Percentiles rank a stretch among this genome's conserved stretches.
These are phyloP conservation scores for Thelonectria olida DNA, from an alignment of 2,329 filamentous ascomycete species.

Conservation along the genomic window DNA sequence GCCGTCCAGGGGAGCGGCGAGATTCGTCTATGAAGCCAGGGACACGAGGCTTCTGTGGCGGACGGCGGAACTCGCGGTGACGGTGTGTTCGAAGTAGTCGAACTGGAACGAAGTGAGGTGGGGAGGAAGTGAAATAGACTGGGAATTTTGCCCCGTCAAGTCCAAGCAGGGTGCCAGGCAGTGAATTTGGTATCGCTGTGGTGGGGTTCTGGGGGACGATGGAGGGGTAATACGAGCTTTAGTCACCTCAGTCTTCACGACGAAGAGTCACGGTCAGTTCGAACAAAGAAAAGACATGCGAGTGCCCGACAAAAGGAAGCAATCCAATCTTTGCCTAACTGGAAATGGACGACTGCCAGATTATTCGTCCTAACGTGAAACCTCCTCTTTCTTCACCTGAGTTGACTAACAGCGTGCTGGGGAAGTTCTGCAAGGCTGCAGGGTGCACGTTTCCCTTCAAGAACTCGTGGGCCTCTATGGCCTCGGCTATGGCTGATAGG, in stretches of 20 bases:
- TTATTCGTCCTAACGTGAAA: background rate
- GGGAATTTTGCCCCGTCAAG: constrained; percentile 23
- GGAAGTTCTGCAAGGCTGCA: background rate
- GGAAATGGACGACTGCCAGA: background rate
- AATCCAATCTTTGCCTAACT: background rate
- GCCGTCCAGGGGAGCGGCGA: constrained; percentile 30
- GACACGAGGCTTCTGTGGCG: constrained; percentile 5
- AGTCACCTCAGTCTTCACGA: background rate
- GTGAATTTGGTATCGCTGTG: constrained; percentile 22
- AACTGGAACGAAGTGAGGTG: constrained; percentile 13
- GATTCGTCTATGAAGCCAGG: constrained; percentile 16
- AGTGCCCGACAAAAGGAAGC: background rate
- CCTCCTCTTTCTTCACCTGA: background rate
- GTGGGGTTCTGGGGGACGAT: constrained; percentile 23
- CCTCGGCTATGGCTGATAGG: background rate
- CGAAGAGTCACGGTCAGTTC: too few relatives aligned
- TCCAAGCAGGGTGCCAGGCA: constrained; percentile 17
- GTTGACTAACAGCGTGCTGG: background rate
- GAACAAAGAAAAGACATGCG: background rate
- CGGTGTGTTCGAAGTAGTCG: constrained; percentile 2
- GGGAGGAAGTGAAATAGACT: constrained; percentile 18
- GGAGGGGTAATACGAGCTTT: constrained; percentile 32
- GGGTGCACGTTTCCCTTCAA: background rate
- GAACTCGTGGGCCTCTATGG: background rate
- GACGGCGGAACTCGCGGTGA: constrained; percentile 13